phyloP scores from a whole-genome alignment of 345 rosid genomes.

The Gossypium raimondii region DNA sequence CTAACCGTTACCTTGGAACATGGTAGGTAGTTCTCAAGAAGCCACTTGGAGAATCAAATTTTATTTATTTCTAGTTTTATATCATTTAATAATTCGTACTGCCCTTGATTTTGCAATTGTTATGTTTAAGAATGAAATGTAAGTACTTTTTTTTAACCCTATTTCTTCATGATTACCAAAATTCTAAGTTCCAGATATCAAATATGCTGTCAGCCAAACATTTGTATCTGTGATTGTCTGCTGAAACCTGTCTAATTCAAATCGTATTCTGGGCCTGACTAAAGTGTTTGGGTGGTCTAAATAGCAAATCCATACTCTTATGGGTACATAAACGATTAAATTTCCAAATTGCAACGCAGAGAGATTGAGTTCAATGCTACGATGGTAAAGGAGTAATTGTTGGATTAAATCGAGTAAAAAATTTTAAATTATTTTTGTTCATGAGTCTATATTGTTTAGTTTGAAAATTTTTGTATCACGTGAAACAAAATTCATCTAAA shows the following conservation, averaged over 20 bases:
- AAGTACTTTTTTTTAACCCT: no score
- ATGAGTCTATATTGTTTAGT: no score
- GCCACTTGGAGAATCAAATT: not conserved
- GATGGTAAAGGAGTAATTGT: no score
- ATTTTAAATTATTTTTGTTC: no score
- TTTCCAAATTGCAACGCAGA: no score
- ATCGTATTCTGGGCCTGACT: not conserved
- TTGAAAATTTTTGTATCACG: no score
- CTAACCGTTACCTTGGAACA: slow-evolving; percentile 11
- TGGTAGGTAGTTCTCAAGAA: slow-evolving; percentile 5
- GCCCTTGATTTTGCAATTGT: not conserved
- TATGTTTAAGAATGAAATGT: not conserved
- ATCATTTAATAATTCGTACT: slow-evolving; percentile 3
- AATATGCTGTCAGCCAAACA: not conserved
- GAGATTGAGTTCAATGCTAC: no score
- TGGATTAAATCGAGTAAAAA: no score
- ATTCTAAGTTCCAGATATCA: not conserved
- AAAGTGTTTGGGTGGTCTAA: not conserved
- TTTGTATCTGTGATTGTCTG: not conserved
- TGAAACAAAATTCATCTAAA: no score
- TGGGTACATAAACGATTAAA: no score
- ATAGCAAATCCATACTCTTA: not conserved
- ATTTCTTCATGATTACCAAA: not conserved
- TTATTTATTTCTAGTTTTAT: not conserved
- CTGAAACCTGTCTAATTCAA: not conserved